These are phyloP conservation scores for Metarhizium anisopliae DNA, from an alignment of 2,329 filamentous ascomycete species.

Conservation along the genomic window DNA sequence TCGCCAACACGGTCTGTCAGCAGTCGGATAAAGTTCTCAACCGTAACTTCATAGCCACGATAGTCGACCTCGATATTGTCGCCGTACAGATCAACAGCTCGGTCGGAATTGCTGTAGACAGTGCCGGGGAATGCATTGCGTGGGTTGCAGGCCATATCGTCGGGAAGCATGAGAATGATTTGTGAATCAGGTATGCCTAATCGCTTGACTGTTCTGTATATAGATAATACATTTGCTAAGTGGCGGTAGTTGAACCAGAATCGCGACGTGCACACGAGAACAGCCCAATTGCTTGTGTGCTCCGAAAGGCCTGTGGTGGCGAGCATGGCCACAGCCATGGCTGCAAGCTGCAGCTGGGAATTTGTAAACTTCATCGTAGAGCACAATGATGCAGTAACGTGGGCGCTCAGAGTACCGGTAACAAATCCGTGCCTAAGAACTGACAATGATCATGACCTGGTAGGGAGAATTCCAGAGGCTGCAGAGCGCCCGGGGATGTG, in stretches of 20 bases:
- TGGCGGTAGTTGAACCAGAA: conserved; percentile 99
- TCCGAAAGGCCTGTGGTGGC: conserved; percentile 47
- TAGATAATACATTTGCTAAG: conserved; percentile 91
- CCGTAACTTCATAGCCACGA: conserved; percentile 93
- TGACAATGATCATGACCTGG: background rate
- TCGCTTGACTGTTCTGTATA: conserved; percentile 96
- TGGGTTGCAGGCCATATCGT: conserved; percentile 99
- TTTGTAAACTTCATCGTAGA: conserved; percentile 41
- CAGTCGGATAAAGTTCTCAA: conserved; percentile 95
- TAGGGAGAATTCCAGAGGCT: too few relatives aligned
- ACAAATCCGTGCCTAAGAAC: background rate
- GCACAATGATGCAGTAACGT: background rate
- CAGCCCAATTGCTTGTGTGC: conserved; percentile 98
- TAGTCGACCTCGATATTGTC: conserved; percentile 99
- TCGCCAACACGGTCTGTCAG: conserved; percentile 90
- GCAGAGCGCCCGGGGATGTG: background rate
- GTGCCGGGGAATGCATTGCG: conserved; percentile 96
- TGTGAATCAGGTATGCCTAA: conserved; percentile 96
- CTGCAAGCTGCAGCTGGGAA: conserved; percentile 35
- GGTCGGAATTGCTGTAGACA: conserved; percentile 96
- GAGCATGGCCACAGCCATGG: conserved; percentile 39
- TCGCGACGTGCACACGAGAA: conserved; percentile 94
- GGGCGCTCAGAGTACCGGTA: background rate
- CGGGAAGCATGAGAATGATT: conserved; percentile 99
- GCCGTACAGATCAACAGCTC: conserved; percentile 90